Percentiles rank a stretch among this genome's conserved stretches.
phyloP scores from a whole-genome alignment of 2,329 filamentous ascomycete genomes.

The Chalara sp. region DNA sequence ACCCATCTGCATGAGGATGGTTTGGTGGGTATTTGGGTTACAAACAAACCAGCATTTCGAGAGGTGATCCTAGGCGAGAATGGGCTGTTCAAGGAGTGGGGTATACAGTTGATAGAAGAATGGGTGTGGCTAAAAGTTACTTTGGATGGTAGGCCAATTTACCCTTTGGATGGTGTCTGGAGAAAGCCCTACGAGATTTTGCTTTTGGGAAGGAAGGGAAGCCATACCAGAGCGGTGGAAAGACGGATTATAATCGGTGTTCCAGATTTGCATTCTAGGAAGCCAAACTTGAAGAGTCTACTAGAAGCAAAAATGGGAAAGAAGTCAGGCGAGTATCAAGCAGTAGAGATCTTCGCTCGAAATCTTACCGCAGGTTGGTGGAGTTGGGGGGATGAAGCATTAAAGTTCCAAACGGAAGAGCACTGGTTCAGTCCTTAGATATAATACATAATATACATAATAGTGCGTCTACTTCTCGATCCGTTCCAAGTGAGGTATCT shows the following conservation, averaged over 20 bases:
- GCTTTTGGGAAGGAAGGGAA: constrained; percentile 41
- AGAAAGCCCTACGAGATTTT: constrained; percentile 73
- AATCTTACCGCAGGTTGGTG: constrained; percentile 71
- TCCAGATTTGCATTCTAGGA: constrained; percentile 72
- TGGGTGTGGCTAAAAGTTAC: constrained; percentile 80
- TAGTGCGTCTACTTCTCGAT: constrained; percentile 4
- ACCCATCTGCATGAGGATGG: constrained; percentile 45
- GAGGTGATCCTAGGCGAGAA: constrained; percentile 44
- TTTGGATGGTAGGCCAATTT: constrained; percentile 54
- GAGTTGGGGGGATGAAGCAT: constrained; percentile 69
- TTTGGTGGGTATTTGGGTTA: constrained; percentile 69
- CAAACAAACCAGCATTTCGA: constrained; percentile 56
- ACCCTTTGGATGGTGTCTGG: constrained; percentile 52
- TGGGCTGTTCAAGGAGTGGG: constrained; percentile 62
- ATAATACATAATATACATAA: constrained; percentile 16
- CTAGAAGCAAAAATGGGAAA: constrained; percentile 48
- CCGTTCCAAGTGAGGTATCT: constrained; percentile 4
- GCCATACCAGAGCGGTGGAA: constrained; percentile 22
- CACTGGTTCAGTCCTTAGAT: constrained; percentile 31
- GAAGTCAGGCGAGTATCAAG: constrained; percentile 37
- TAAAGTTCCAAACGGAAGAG: constrained; percentile 58
- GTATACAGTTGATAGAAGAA: constrained; percentile 57
- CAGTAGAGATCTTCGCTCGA: constrained; percentile 72
- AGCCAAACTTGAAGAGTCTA: constrained; percentile 61
- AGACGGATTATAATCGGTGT: constrained; percentile 60